Evolutionary conservation across 495 filamentous ascomycete genomes (phyloP), one percentile per base, ranked within the genome.

Genomic region (Neurospora sp.): DNA sequence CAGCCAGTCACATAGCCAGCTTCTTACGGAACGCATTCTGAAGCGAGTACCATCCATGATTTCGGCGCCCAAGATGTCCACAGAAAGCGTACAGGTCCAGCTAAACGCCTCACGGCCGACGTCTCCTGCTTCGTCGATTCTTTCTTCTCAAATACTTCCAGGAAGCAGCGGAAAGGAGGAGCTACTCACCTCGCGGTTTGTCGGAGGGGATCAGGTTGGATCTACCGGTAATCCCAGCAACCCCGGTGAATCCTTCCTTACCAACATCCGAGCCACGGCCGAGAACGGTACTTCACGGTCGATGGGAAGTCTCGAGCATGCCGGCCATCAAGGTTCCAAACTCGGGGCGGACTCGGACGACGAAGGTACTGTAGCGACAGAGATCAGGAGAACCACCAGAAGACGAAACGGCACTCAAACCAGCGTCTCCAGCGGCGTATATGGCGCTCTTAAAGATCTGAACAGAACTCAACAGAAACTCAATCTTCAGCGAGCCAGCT

Each of bases 401-500:
- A 8, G 42, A 37, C 16, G 72, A 70, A 9, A 39, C 42, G 14
- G 81, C 70, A 78, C 80, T 62, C 35, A 66, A 66, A 66, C 54
- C 11, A 66, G 72, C 20, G 18, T 35, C 42, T 11, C 76, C 70
- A 76, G 73, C 23, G 75, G 72, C n/a, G 72, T 75, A 12, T 71
- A 72, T 39, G 76, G 69, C n/a, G 76, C 80, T 69, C 85, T 85
- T 5, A 82, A 85, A 1, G 87, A 88, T 39, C 84, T 87, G 74
- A 91, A 88, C 72, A 84, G 90, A 27, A 92, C 89, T 6, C 91
- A 93, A 79, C 91, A 92, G 77, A 93, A 93, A 73, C 82, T 93
- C 14, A 88, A 91, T 82, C 87, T 93, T 2, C 90, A 92, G 79
- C 85, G 91, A 31, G 90, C 89, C 18, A 90, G 87, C 75, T 91